Evolutionary conservation across 2,329 filamentous ascomycete genomes (phyloP), one percentile per base, ranked within the genome.

Genomic region (Beauveria caledonica): DNA sequence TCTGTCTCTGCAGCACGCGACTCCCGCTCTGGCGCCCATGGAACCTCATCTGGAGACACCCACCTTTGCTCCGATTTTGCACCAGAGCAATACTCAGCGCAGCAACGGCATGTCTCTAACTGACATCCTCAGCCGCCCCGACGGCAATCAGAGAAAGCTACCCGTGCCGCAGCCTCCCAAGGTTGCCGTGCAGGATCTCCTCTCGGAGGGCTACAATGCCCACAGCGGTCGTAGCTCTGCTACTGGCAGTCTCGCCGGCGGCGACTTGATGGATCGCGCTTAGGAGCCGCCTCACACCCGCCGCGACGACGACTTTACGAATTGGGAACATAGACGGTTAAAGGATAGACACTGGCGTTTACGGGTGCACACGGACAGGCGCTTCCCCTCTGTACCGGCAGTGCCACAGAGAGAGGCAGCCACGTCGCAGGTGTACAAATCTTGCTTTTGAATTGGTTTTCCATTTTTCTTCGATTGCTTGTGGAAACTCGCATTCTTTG

Each of bases 151-250:
- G 76, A 81, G 93, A 67, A 97, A 97, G 74, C 80, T 97, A 19
- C 93, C 93, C 0, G 89, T 96, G 17, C 92, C 92, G 6, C 90
- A 93, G 74, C 84, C 92, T n/a, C 90, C 91, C 60, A 94, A 94
- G 73, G 88, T 96, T 48, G 89, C 89, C 2, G 87, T 95, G 5
- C 89, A 93, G 67, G 93, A 97, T 68, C 81, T 97, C 60, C 78
- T 96, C 62, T 87, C 87, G 63, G 80, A 85, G 53, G 84, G 83
- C 53, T 89, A 85, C 63, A 86, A 57, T 25, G 58, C 86, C 70
- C 80, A 83, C 53, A 92, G 89, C 63, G 89, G 89, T 58, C 86
- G 86, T 66, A 92, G 88, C 61, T 94, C 90, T 49, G 83, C 88
- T 46, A 85, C 83, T 50, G 90, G 87, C 69, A 96, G 90, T 66